These are phyloP conservation scores for Botrytis paeoniae DNA, from an alignment of 2,329 filamentous ascomycete species.

Conservation along the genomic window DNA sequence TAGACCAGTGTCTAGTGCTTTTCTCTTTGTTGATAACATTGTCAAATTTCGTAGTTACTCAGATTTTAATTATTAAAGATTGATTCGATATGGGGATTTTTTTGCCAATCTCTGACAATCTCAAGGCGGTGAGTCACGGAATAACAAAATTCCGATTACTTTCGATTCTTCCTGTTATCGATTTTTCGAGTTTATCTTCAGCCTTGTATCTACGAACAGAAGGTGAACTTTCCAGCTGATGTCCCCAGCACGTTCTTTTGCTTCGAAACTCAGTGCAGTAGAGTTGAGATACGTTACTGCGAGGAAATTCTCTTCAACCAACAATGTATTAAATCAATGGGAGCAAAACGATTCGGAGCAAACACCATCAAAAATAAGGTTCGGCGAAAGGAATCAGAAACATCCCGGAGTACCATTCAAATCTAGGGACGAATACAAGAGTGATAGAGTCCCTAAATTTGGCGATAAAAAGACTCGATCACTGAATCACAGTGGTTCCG, in stretches of 20 bases:
- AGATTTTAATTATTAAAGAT: neutral
- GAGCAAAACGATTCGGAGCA: neutral
- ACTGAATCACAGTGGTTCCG: neutral
- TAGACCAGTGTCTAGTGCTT: conserved; percentile 29
- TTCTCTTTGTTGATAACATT: conserved; percentile 36
- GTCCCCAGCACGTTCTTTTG: neutral
- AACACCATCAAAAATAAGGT: neutral
- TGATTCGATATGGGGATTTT: neutral
- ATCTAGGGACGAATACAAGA: neutral
- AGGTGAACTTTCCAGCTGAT: neutral
- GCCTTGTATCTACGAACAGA: neutral
- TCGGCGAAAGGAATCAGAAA: neutral
- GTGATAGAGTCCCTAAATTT: neutral
- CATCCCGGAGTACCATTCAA: neutral
- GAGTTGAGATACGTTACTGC: neutral
- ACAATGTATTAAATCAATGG: neutral
- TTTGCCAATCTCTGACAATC: neutral
- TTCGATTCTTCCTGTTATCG: neutral
- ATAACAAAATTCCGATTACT: neutral
- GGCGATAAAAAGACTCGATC: neutral
- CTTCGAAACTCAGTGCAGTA: neutral
- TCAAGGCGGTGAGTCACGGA: conserved; percentile 7
- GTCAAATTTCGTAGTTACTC: conserved; percentile 1
- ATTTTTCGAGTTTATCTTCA: conserved; percentile 10
- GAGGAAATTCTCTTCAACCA: neutral